These are phyloP conservation scores for Arthroderma sp. DNA, from an alignment of 2,329 filamentous ascomycete genomes.

Conservation along the genomic window DNA sequence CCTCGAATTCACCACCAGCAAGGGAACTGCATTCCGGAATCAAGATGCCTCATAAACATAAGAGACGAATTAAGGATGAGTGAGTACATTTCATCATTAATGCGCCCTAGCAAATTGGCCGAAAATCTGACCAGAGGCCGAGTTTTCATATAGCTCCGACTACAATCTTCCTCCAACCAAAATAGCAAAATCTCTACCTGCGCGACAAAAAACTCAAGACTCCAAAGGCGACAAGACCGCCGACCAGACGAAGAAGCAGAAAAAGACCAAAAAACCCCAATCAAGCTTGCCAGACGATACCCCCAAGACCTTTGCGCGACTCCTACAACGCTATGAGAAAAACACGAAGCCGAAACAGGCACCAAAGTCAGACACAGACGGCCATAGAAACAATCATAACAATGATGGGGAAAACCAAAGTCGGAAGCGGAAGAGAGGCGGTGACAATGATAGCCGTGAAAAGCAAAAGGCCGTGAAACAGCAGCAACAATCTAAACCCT, in stretches of 20 bases:
- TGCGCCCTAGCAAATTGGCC: slow-evolving; percentile 16
- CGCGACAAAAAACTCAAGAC: slow-evolving; percentile 31
- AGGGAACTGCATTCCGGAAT: not conserved
- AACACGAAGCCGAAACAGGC: slow-evolving; percentile 5
- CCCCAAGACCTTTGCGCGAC: slow-evolving; percentile 70
- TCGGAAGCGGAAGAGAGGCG: slow-evolving; percentile 28
- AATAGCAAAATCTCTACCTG: slow-evolving; percentile 46
- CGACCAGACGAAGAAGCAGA: slow-evolving; percentile 19
- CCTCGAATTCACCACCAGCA: not conserved
- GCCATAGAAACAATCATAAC: slow-evolving; percentile 46
- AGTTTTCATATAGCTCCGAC: slow-evolving; percentile 9
- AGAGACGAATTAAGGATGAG: slow-evolving; percentile 44
- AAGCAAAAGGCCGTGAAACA: not conserved
- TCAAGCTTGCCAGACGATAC: slow-evolving; percentile 52
- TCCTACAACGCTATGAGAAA: slow-evolving; percentile 47
- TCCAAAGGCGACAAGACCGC: slow-evolving; percentile 21
- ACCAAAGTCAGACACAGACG: not conserved
- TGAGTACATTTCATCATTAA: slow-evolving; percentile 21
- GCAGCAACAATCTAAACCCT: not conserved
- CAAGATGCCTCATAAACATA: slow-evolving; percentile 78
- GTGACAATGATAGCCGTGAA: slow-evolving; percentile 5
- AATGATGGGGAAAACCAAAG: slow-evolving; percentile 34
- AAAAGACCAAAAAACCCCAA: slow-evolving; percentile 19
- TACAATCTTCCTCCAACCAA: slow-evolving; percentile 49
- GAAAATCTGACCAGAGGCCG: too few species aligned